phyloP scores from a whole-genome alignment of 495 filamentous ascomycete species.

The Annulohypoxylon bovei region DNA sequence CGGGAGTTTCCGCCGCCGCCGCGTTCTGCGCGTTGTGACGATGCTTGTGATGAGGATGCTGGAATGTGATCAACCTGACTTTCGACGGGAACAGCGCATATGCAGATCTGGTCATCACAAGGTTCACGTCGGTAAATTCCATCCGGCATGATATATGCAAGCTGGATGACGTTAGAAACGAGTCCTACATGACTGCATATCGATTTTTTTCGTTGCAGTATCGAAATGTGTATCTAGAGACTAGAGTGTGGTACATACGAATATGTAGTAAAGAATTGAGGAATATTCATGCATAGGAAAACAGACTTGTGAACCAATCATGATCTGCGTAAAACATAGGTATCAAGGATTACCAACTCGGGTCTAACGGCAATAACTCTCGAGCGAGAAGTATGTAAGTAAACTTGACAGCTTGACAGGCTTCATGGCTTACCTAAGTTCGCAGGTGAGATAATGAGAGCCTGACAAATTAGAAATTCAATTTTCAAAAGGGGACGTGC shows the following conservation, averaged over 20 bases:
- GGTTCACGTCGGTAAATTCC: background rate
- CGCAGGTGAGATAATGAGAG: background rate
- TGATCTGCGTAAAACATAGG: background rate
- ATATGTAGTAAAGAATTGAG: background rate
- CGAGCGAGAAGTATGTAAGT: background rate
- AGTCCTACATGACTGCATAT: background rate
- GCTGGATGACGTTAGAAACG: background rate
- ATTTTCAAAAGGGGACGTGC: background rate
- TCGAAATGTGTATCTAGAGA: background rate
- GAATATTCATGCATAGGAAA: background rate
- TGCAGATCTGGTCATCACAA: slow-evolving; percentile 3
- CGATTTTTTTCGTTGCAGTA: background rate
- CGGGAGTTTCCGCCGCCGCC: slow-evolving; percentile 3
- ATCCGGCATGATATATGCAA: slow-evolving; percentile 3
- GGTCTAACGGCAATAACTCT: background rate
- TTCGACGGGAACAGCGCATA: background rate
- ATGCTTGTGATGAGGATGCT: background rate
- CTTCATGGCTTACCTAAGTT: background rate
- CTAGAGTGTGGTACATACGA: background rate
- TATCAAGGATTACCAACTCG: background rate
- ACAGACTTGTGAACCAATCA: background rate
- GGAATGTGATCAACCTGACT: slow-evolving; percentile 5
- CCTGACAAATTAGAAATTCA: background rate
- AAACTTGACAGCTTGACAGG: background rate
- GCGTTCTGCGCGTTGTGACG: slow-evolving; percentile 1